Evolutionary conservation across 169 alveolate species (phyloP).

Genomic region (Plasmodium knowlesi): DNA sequence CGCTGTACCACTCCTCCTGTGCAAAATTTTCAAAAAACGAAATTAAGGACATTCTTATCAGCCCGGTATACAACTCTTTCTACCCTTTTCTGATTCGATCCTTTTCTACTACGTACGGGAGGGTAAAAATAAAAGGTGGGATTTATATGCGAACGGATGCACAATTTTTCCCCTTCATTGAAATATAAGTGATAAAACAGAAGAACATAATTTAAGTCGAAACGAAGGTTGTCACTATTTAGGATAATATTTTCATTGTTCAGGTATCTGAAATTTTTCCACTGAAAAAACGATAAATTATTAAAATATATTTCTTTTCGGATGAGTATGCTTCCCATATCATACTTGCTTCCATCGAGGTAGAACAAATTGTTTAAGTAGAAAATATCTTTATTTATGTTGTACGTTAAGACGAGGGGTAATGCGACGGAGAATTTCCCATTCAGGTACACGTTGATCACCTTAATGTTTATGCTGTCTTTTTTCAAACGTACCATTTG

Average conservation of each 20-base stretch:
- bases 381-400: conserved; percentile 33
- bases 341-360: conserved; percentile 18
- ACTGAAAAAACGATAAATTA: conserved; percentile 16
- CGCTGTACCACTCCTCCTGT: background rate
- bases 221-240: conserved; percentile 34
- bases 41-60: conserved; percentile 57
- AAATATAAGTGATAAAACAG: conserved; percentile 56
- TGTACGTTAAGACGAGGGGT: conserved; percentile 46
- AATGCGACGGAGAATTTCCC: conserved; percentile 44
- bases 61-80: conserved; percentile 40
- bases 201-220: conserved; percentile 53
- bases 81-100: conserved; percentile 11
- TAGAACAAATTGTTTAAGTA: conserved; percentile 33
- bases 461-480: conserved; percentile 24
- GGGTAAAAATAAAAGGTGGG: conserved; percentile 29
- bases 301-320: conserved; percentile 32
- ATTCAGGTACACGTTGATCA: conserved; percentile 32
- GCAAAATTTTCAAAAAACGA: conserved; percentile 14
- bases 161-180: conserved; percentile 24
- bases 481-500: background rate
- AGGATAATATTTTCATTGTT: conserved; percentile 48
- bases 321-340: background rate
- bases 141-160: conserved; percentile 10
- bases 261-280: conserved; percentile 24
- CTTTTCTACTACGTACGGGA: background rate